Base-by-base conservation (phyloP, 495 filamentous ascomycete species). In the Melanomma pulvis-pyrius region DNA sequence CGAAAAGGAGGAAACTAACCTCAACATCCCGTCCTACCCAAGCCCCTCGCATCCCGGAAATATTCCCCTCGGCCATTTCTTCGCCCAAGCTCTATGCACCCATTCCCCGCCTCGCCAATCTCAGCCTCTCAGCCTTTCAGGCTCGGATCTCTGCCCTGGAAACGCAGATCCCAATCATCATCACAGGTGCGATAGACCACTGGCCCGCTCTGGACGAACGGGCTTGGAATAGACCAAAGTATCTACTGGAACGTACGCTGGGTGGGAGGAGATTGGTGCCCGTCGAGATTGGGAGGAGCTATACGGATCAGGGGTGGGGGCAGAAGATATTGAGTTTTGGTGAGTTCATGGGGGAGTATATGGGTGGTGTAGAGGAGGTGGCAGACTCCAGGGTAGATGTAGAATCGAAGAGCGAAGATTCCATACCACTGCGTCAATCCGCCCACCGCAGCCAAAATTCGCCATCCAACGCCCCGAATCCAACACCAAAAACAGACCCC, bases 261-360 rank as follows among this genome's bases (percentile, higher is more conserved):
- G 81, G 78, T 11, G 94, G 96, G 0, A 81, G 86, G 25, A 82
- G 94, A 44, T 83, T 96, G 1, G 88, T 98, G 0, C 94, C 94
- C 0, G 82, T 98, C 15, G 94, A 99, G 74, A 73, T 96, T n/a
- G 94, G 94, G 7, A 79, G 90, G 51, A 91, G 86, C 66, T 99
- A 99, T 69, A 93, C 92, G 8, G 90, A 94, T 63, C 84, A 84
- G 22, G 87, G 81, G 15, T 99, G 96, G 94, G 87, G 88, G 0
- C 94, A 99, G 74, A 83, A 83, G 61, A 87, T 98, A 34, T 83
- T 97, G 13, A 76, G 85, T 2, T 96, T 98, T 62, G 76, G 78
- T 46, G 82, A 90, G 12, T 96, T 97, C 69, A 73, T 96, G 34
- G 70, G 79, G n/a, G 70, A 74, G 13, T 86, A 87, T 68, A 79